Percentiles rank a stretch among this genome's conserved stretches.
These are phyloP conservation scores for Antitrichia curtipendula DNA, from an alignment of 225 moss, liverwort and hornwort species.

Conservation along the genomic window DNA sequence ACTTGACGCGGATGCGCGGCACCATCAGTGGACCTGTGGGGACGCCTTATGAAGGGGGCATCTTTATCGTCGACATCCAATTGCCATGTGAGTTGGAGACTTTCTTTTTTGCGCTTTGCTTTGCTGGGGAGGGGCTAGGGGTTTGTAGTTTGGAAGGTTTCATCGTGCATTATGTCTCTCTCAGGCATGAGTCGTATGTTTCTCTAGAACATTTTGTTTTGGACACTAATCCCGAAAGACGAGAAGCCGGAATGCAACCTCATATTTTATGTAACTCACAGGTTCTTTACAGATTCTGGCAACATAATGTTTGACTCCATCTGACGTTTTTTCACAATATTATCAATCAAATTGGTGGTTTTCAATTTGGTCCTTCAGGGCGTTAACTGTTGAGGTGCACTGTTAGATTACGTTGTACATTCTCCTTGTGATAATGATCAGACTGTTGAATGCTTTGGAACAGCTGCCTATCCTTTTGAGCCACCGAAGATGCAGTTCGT, in stretches of 20 bases:
- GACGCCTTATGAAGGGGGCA: constrained; percentile 91
- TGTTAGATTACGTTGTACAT: background rate
- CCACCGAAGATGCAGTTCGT: constrained; percentile 99
- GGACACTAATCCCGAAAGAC: background rate
- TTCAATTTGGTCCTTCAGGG: background rate
- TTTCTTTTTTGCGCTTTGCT: background rate
- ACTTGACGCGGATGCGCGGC: constrained; percentile 91
- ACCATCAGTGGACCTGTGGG: constrained; percentile 78
- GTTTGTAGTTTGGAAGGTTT: background rate
- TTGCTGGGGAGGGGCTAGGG: background rate
- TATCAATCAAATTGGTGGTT: background rate
- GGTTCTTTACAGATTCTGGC: background rate
- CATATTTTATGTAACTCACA: too few relatives aligned
- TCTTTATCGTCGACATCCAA: constrained; percentile 78
- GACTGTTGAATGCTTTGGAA: constrained; percentile 3
- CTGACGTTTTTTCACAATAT: background rate
- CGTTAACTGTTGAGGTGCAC: background rate
- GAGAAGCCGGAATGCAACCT: background rate
- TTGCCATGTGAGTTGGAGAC: constrained; percentile 52
- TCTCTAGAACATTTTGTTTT: too few relatives aligned
- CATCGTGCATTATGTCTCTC: background rate
- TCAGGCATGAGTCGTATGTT: background rate
- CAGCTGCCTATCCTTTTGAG: constrained; percentile 99
- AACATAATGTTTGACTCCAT: background rate
- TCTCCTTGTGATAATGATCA: constrained; percentile 1